Percentiles rank a stretch among this genome's conserved stretches.
phyloP scores from a whole-genome alignment of 1,284 basidiomycete genomes.

The Tranzscheliella williamsii region DNA sequence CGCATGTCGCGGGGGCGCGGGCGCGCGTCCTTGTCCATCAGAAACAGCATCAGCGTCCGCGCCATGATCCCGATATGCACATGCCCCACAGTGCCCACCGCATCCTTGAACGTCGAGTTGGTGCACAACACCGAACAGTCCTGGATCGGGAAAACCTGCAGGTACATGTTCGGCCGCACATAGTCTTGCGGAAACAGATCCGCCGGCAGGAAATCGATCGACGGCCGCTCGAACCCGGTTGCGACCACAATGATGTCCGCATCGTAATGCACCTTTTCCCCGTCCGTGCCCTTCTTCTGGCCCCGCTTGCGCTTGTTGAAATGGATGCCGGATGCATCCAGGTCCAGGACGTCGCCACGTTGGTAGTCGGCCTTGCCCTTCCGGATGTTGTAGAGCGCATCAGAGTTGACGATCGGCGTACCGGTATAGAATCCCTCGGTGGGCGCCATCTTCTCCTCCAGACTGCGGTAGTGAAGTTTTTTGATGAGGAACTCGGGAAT shows the following conservation, averaged over 20 bases:
- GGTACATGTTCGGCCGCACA: slow-evolving; percentile 66
- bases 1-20: slow-evolving; percentile 69
- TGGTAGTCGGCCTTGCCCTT: slow-evolving; percentile 66
- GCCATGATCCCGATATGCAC: slow-evolving; percentile 64
- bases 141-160: slow-evolving; percentile 70
- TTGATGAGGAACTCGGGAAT: slow-evolving; percentile 67
- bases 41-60: slow-evolving; percentile 68
- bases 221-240: slow-evolving; percentile 69
- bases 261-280: slow-evolving; percentile 61
- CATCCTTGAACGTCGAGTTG: slow-evolving; percentile 67
- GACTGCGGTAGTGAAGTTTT: slow-evolving; percentile 67
- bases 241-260: slow-evolving; percentile 70
- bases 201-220: slow-evolving; percentile 67
- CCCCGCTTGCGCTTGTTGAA: slow-evolving; percentile 60
- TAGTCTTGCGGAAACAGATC: slow-evolving; percentile 71
- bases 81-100: slow-evolving; percentile 50
- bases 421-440: slow-evolving; percentile 51
- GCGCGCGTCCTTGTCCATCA: slow-evolving; percentile 67
- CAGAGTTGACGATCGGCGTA: slow-evolving; percentile 67
- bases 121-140: slow-evolving; percentile 68
- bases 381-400: slow-evolving; percentile 67
- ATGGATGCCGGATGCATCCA: slow-evolving; percentile 64
- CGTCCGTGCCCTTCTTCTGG: slow-evolving; percentile 58
- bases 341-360: slow-evolving; percentile 66
- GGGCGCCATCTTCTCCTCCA: slow-evolving; percentile 62